These are phyloP conservation scores for Pichia gijzeniarum DNA, from an alignment of 805 yeast species.

Conservation along the genomic window DNA sequence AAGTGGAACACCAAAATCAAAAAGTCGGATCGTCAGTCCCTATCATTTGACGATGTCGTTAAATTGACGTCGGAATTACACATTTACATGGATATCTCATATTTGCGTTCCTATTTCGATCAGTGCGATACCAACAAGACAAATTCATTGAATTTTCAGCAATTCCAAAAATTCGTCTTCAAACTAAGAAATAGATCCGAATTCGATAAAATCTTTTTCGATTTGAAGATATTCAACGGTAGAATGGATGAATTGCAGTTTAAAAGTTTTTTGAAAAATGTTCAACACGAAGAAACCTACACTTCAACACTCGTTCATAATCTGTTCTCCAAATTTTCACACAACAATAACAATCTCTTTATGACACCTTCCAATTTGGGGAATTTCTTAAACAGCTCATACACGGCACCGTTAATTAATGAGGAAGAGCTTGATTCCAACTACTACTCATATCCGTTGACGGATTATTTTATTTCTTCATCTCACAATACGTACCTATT, in stretches of 20 bases:
- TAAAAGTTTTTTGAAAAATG: conserved; percentile 36
- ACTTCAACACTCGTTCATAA: conserved; percentile 21
- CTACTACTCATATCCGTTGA: conserved; percentile 59
- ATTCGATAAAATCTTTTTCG: conserved; percentile 34
- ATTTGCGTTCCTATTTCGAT: conserved; percentile 45
- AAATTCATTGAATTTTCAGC: conserved; percentile 56
- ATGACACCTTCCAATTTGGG: conserved; percentile 25
- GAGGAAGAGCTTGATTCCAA: conserved; percentile 14
- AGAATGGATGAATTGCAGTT: conserved; percentile 30
- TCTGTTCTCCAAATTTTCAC: conserved; percentile 35
- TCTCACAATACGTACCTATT: conserved; percentile 90
- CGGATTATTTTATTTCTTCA: conserved; percentile 83
- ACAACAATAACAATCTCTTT: conserved; percentile 10
- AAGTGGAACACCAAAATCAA: conserved; percentile 4
- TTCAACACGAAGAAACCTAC: conserved; percentile 32
- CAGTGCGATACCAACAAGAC: conserved; percentile 44
- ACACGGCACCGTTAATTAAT: conserved; percentile 20
- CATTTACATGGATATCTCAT: conserved; percentile 56
- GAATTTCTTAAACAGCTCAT: conserved; percentile 30
- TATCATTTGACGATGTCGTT: conserved; percentile 62
- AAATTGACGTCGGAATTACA: conserved; percentile 62
- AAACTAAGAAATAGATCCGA: conserved; percentile 63
- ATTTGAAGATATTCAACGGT: conserved; percentile 20
- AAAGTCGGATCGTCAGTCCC: conserved; percentile 12
- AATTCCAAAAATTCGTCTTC: conserved; percentile 71